Evolutionary conservation across 2,329 filamentous ascomycete species (phyloP).

Genomic region (Coniochaeta sp.): DNA sequence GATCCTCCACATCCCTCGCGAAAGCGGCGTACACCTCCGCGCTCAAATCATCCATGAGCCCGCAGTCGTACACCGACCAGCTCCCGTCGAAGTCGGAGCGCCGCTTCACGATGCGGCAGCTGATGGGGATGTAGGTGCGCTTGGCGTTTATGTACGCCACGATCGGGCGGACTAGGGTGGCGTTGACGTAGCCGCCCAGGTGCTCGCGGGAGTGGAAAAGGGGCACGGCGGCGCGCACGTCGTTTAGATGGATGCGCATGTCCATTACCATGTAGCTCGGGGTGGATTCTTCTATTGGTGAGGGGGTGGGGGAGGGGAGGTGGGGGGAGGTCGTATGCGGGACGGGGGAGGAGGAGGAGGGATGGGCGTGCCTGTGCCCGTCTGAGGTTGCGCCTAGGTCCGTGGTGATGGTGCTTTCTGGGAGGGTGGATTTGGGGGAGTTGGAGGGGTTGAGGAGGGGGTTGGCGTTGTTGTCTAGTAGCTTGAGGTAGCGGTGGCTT

Average conservation of each 20-base stretch:
- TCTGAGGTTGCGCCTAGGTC: neutral
- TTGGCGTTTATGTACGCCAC: slow-evolving; percentile 97
- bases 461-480: slow-evolving; percentile 41
- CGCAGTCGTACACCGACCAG: slow-evolving; percentile 92
- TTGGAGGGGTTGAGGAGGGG: too few relatives aligned
- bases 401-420: slow-evolving; percentile 6
- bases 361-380: neutral
- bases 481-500: slow-evolving; percentile 59
- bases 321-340: slow-evolving; percentile 1
- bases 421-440: slow-evolving; percentile 8
- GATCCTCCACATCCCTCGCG: slow-evolving; percentile 81
- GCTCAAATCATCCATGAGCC: slow-evolving; percentile 86
- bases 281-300: slow-evolving; percentile 17
- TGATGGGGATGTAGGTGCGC: slow-evolving; percentile 90
- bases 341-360: neutral
- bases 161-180: slow-evolving; percentile 88
- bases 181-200: slow-evolving; percentile 92
- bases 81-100: slow-evolving; percentile 86
- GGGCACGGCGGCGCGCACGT: slow-evolving; percentile 86
- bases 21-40: slow-evolving; percentile 95
- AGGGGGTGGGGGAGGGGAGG: slow-evolving; percentile 2
- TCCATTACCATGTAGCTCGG: slow-evolving; percentile 87
- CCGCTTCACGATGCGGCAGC: slow-evolving; percentile 88
- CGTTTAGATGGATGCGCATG: slow-evolving; percentile 88
- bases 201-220: slow-evolving; percentile 63